Conservation (phyloP, 2,329 filamentous ascomycete genomes). For the Ilyonectria mors-panacis region DNA sequence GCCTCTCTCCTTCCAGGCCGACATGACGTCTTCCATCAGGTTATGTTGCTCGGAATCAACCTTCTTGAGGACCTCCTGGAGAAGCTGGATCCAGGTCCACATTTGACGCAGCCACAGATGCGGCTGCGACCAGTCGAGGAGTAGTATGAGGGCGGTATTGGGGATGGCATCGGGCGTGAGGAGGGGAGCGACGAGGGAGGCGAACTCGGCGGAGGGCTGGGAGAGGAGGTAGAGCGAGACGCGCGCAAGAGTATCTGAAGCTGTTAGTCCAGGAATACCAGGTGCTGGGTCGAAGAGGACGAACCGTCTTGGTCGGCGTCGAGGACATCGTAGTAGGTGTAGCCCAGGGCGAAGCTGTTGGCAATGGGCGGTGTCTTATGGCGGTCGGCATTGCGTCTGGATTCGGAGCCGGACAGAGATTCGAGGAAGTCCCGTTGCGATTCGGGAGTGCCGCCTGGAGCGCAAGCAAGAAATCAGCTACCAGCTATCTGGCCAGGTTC, state of each 20-base stretch:
- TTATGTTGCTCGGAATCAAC: slow-evolving; percentile 84
- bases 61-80: slow-evolving; percentile 82
- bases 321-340: slow-evolving; percentile 95
- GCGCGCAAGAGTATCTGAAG: slow-evolving; percentile 88
- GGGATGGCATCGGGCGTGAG: slow-evolving; percentile 87
- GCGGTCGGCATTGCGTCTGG: slow-evolving; percentile 67
- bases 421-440: slow-evolving; percentile 89
- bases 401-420: slow-evolving; percentile 68
- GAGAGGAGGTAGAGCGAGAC: slow-evolving; percentile 91
- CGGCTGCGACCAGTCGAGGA: slow-evolving; percentile 96
- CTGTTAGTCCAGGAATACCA: slow-evolving; percentile 37
- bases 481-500: slow-evolving; percentile 16
- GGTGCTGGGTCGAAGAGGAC: slow-evolving; percentile 32
- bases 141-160: slow-evolving; percentile 88
- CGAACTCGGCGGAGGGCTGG: slow-evolving; percentile 87
- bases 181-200: slow-evolving; percentile 85
- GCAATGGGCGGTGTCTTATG: slow-evolving; percentile 83
- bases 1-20: slow-evolving; percentile 82
- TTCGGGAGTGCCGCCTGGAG: slow-evolving; percentile 82
- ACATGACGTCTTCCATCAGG: slow-evolving; percentile 89
- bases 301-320: slow-evolving; percentile 93
- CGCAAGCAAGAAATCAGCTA: slow-evolving; percentile 45
- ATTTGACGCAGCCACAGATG: slow-evolving; percentile 94
- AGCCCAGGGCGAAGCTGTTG: slow-evolving; percentile 92
- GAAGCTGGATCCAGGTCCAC: slow-evolving; percentile 88